A percentile compares a stretch with the other conserved stretches of the same genome.
These are phyloP conservation scores for Xerocomus nothofagi DNA, from an alignment of 1,284 basidiomycete genomes.

Conservation along the genomic window DNA sequence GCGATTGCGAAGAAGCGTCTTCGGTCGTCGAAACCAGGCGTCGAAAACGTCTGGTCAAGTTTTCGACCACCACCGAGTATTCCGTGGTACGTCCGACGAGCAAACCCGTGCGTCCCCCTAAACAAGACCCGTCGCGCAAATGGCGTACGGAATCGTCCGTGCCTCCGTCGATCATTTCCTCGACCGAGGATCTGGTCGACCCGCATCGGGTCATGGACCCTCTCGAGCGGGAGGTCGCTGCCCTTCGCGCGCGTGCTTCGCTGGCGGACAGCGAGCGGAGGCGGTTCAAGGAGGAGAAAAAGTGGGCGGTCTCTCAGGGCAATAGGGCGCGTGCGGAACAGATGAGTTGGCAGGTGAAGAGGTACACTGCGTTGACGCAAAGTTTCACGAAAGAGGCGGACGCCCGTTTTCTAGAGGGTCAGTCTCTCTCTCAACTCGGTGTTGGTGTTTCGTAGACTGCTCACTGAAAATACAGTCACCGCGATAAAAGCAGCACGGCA, in stretches of 20 bases:
- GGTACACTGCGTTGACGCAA: constrained; percentile 74
- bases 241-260: constrained; percentile 70
- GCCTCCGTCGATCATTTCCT: constrained; percentile 48
- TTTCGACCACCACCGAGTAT: constrained; percentile 32
- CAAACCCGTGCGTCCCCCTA: constrained; percentile 32
- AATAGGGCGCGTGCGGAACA: constrained; percentile 70
- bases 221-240: constrained; percentile 66
- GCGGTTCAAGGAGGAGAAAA: constrained; percentile 77
- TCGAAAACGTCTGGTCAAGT: constrained; percentile 35
- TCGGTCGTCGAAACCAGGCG: constrained; percentile 24
- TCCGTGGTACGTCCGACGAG: constrained; percentile 7
- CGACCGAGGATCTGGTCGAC: constrained; percentile 60
- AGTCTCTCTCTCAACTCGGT: constrained; percentile 3
- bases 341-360: constrained; percentile 78
- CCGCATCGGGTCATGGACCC: constrained; percentile 59
- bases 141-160: constrained; percentile 32
- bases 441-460: neutral
- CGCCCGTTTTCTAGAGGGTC: constrained; percentile 67
- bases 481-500: constrained; percentile 29
- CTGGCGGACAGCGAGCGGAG: constrained; percentile 78
- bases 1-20: constrained; percentile 14
- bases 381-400: constrained; percentile 79
- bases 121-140: constrained; percentile 31
- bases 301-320: constrained; percentile 78
- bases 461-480: constrained; percentile 25